These are phyloP conservation scores for Chaetomium cochliodes DNA, from an alignment of 495 filamentous ascomycete species.

Conservation along the genomic window DNA sequence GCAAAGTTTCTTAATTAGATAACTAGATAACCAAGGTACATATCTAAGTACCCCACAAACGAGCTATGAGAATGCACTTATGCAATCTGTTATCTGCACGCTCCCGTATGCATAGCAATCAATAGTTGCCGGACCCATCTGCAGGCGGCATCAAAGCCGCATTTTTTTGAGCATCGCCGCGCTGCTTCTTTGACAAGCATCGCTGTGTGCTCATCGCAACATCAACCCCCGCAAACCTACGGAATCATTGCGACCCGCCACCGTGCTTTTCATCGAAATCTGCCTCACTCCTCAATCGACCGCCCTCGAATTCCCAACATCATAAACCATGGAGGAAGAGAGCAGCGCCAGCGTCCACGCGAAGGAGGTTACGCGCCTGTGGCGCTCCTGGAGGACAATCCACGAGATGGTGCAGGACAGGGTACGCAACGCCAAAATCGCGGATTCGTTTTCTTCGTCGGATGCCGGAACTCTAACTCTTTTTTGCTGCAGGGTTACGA, in stretches of 20 bases:
- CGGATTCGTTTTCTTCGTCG: not conserved
- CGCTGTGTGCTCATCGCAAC: slow-evolving; percentile 5
- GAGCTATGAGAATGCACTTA: not conserved
- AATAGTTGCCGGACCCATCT: not conserved
- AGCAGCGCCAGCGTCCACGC: slow-evolving; percentile 45
- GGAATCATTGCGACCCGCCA: slow-evolving; percentile 3
- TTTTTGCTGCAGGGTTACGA: slow-evolving; percentile 72
- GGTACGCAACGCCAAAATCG: slow-evolving; percentile 46
- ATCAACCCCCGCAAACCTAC: not conserved
- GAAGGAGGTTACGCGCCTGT: slow-evolving; percentile 69
- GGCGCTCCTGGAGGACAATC: slow-evolving; percentile 84
- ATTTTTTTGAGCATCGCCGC: slow-evolving; percentile 26
- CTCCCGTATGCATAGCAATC: not conserved
- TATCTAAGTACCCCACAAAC: too few species aligned
- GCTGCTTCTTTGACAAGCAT: slow-evolving; percentile 20
- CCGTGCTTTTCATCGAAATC: not conserved
- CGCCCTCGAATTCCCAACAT: not conserved
- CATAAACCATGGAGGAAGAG: slow-evolving; percentile 54
- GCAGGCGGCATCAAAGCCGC: slow-evolving; percentile 14
- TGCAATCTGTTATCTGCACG: not conserved
- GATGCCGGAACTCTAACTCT: not conserved
- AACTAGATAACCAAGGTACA: too few species aligned
- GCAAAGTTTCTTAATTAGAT: not conserved
- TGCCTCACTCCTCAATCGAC: not conserved
- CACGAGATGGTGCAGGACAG: slow-evolving; percentile 85